Evolutionary conservation across 306 rosid species (phyloP), one percentile per base, ranked within the genome.

Genomic region (Mucuna pruriens): DNA sequence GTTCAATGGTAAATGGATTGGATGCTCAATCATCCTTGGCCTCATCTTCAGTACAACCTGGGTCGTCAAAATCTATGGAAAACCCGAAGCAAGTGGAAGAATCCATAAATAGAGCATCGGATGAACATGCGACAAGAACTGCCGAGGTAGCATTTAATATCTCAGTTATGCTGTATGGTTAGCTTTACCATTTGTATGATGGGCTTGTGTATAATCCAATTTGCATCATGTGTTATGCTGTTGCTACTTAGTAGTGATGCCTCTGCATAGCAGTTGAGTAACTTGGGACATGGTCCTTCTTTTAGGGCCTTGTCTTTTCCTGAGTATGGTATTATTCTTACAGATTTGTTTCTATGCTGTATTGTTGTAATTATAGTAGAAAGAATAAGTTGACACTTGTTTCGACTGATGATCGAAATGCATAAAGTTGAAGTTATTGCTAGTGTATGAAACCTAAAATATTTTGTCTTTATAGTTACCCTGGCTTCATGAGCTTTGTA

Each of bases 81-180:
- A 89, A 82, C 86, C 88, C 87, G 74, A 94, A 88, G 82, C 97
- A 82, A 71, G 80, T 55, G 79, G 97, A 93, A 64, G 99, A 95
- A 61, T 87, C 86, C 68, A 26, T 62, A 12, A 92, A 82, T 74
- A 85, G 93, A 83, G 61, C 80, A 46, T 46, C 78, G 8, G 98
- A 93, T 52, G 99, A 95, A 65, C 89, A 90, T n/a, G 19, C 71
- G 34, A 75, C 87, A 16, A 93, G 88, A 85, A 83, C 31, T 75
- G 65, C 88, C 31, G 99, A 95, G 99, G 99, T 95, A 90, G 25
- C 48, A 48, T 78, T 58, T 54, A 20, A 62, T 17, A 44, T 77
- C 17, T 36, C 1, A 60, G 7, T 62, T 86, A 33, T 58, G 26
- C n/a, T 75, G 46, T 51, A 3, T 29, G 55, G 67, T 71, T 86